Evolutionary conservation across 2,329 filamentous ascomycete species (phyloP), one percentile per base, ranked within the genome.

Genomic region (Penicillium glabrum): DNA sequence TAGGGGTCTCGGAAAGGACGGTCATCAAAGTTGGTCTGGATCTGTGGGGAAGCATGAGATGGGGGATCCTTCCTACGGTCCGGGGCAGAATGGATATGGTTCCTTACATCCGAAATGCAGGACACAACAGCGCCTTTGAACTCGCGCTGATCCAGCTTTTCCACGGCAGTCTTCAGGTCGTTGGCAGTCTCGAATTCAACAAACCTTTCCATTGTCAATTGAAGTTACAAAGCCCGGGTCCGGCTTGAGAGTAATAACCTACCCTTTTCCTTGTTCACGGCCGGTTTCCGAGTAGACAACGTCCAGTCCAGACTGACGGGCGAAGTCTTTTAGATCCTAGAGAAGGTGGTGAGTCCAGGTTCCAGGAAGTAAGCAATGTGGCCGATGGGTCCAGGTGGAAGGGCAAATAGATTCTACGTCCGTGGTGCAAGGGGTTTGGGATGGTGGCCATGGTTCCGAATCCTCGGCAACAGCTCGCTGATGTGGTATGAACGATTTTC

Each of bases 281-380:
- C 88, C 89, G 59, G 96, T 96, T 80, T 99, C 95, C 64, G 93
- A 97, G 77, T 96, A 99, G 71, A 99, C 95, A 65, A 99, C 95
- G 76, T 98, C 95, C 77, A 96, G 86, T 77, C 92, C 92, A 76
- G 93, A 96, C 77, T 96, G 91, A 74, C 95, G 92, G 61, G 95
- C 95, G 79, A 99, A 99, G 77, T 99, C 95, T 90, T 99, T 99
- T 53, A 99, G 87, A 79, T 99, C 95, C 95, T 99, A 92, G 80
- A 88, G 81, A 87, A 83, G 83, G 85, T 23, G 83, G 89, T 95
- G 90, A 93, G 90, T 92, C 80, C 85, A 76, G 80, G 75, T 85
- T 51, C 83, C 80, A 81, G 83, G 80, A 64, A 68, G 56, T 63
- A 60, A 54, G 57, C 27, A 23, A 39, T 57, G 26, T 57, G 35